Evolutionary conservation across 192 early-diverging fungal genomes (phyloP).

Genomic region (Linderina pennispora): DNA sequence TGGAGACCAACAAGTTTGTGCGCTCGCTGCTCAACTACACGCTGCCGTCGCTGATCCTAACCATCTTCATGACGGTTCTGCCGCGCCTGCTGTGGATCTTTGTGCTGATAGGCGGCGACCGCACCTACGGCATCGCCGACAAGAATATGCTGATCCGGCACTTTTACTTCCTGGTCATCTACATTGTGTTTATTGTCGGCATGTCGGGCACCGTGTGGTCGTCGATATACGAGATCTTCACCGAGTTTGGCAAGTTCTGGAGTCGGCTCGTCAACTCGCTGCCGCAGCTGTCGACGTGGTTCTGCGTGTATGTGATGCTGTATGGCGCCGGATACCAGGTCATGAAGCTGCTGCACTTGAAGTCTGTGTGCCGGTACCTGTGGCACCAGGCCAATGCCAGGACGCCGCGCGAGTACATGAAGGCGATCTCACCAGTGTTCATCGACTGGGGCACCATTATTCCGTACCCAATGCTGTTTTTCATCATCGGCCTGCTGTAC

Average conservation of each 20-base stretch:
- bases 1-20: conserved; percentile 52
- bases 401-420: conserved; percentile 71
- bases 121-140: conserved; percentile 30
- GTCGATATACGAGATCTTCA: conserved; percentile 56
- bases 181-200: conserved; percentile 68
- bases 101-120: conserved; percentile 40
- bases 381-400: conserved; percentile 35
- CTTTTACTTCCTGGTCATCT: conserved; percentile 68
- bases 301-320: conserved; percentile 68
- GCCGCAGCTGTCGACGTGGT: conserved; percentile 71
- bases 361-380: conserved; percentile 50
- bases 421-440: conserved; percentile 60
- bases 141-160: conserved; percentile 53
- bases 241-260: conserved; percentile 57
- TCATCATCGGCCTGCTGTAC: conserved; percentile 71
- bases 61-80: conserved; percentile 60
- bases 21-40: conserved; percentile 61
- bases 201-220: conserved; percentile 60
- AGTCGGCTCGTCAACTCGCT: conserved; percentile 53
- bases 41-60: conserved; percentile 66
- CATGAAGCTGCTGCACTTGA: conserved; percentile 58
- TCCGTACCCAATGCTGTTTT: conserved; percentile 61
- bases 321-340: conserved; percentile 65
- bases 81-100: conserved; percentile 56
- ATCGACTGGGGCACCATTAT: conserved; percentile 67